A percentile compares a stretch with the other conserved stretches of the same genome.
phyloP scores from a whole-genome alignment of 83 land plant genomes.

The Diphasiastrum complanatum region DNA sequence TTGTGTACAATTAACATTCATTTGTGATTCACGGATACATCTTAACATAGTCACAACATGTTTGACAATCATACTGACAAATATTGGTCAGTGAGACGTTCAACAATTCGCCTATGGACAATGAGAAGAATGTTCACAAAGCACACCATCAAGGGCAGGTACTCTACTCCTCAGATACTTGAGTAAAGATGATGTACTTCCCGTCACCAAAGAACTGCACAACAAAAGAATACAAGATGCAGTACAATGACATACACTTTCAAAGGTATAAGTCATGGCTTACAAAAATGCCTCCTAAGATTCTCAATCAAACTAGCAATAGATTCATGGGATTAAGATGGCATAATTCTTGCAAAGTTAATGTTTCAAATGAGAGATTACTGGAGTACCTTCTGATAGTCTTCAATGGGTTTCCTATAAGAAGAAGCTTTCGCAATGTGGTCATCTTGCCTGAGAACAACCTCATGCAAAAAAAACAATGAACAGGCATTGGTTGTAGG shows the following conservation, averaged over 20 bases:
- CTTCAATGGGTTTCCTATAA: conserved; percentile 27
- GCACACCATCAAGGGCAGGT: conserved; percentile 48
- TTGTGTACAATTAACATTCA: no score
- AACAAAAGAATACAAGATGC: background rate
- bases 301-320: background rate
- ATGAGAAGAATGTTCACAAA: background rate
- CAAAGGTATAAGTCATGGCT: background rate
- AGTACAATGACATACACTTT: background rate
- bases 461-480: background rate
- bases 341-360: background rate
- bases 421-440: conserved; percentile 23
- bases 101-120: background rate
- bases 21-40: no score
- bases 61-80: no score
- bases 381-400: conserved; percentile 20
- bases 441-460: conserved; percentile 19
- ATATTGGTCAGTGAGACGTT: background rate
- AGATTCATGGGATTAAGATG: background rate
- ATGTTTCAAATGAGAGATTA: background rate
- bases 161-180: conserved; percentile 67
- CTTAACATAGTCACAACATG: no score
- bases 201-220: conserved; percentile 69
- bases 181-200: conserved; percentile 69
- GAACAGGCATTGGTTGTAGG: background rate
- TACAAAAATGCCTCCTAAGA: background rate